Evolutionary conservation across 176 grass and related monocot genomes (phyloP).

Genomic region (Puccinellia tenuiflora): DNA sequence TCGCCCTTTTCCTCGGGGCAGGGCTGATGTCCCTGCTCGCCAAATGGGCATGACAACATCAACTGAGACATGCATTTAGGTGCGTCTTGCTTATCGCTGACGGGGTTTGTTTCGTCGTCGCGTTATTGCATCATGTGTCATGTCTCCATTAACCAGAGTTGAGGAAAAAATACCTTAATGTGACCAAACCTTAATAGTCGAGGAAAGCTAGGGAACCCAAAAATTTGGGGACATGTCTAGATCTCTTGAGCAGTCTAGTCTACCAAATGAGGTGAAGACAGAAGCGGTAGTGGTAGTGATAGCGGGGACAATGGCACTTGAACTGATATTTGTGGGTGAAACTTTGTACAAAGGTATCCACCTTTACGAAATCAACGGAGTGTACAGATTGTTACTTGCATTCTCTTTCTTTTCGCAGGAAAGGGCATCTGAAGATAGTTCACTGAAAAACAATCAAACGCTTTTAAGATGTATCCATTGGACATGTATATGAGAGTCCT

Average conservation of each 20-base stretch:
- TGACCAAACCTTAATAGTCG: not conserved
- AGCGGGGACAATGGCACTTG: not conserved
- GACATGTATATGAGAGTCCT: not conserved
- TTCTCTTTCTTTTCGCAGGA: constrained; percentile 1
- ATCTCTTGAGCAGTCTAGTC: not conserved
- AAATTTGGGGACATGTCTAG: not conserved
- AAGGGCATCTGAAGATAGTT: not conserved
- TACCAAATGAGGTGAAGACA: constrained; percentile 3
- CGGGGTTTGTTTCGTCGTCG: not conserved
- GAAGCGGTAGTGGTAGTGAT: not conserved
- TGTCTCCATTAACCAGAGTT: constrained; percentile 19
- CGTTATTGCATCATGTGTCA: not conserved
- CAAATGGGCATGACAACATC: constrained; percentile 51
- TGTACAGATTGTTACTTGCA: constrained; percentile 17
- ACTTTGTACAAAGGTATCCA: not conserved
- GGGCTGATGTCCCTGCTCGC: constrained; percentile 78
- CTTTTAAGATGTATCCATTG: not conserved
- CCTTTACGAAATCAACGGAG: not conserved
- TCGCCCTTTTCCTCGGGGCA: constrained; percentile 57
- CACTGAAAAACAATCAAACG: not conserved
- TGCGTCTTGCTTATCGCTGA: not conserved
- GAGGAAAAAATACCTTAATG: not conserved
- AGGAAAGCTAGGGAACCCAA: constrained; percentile 15
- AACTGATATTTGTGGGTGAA: not conserved
- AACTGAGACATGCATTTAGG: constrained; percentile 22